phyloP scores from a whole-genome alignment of 805 yeast genomes.

The Starmera dryadoides region DNA sequence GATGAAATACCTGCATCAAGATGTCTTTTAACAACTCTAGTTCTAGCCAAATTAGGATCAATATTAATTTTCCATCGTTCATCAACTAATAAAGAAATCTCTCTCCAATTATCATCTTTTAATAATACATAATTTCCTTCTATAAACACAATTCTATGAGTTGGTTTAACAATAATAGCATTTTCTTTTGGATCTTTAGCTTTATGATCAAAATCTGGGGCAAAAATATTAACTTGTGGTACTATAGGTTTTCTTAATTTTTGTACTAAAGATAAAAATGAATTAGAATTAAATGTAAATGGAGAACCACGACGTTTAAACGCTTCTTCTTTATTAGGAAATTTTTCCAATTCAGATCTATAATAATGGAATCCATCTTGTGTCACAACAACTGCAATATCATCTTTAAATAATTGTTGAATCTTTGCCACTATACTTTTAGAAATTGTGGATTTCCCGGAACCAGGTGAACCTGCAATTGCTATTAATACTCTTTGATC shows the following conservation, averaged over 20 bases:
- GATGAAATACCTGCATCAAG: conserved; percentile 3
- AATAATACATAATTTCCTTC: conserved; percentile 12
- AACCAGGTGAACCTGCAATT: conserved; percentile 9
- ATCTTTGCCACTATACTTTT: conserved; percentile 2
- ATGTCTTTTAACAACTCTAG: conserved; percentile 6
- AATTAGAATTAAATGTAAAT: conserved; percentile 1
- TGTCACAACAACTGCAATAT: conserved; percentile 1
- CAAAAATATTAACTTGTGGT: not conserved
- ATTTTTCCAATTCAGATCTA: conserved; percentile 1
- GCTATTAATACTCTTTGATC: conserved; percentile 6
- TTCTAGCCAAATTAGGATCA: conserved; percentile 2
- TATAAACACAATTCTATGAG: conserved; percentile 10
- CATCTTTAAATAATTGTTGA: not conserved
- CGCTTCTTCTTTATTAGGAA: conserved; percentile 2
- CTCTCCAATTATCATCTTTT: conserved; percentile 11
- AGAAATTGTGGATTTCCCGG: conserved; percentile 8
- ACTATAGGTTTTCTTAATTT: not conserved
- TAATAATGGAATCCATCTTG: conserved; percentile 4
- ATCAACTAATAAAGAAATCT: conserved; percentile 5
- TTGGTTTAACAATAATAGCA: conserved; percentile 5
- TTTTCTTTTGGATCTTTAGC: conserved; percentile 11
- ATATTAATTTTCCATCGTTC: conserved; percentile 8
- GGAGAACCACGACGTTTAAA: conserved; percentile 4
- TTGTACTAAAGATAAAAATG: not conserved
- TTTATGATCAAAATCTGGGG: conserved; percentile 12